Conservation (phyloP, 2,329 filamentous ascomycete species). For the Peltaster fructicola region DNA sequence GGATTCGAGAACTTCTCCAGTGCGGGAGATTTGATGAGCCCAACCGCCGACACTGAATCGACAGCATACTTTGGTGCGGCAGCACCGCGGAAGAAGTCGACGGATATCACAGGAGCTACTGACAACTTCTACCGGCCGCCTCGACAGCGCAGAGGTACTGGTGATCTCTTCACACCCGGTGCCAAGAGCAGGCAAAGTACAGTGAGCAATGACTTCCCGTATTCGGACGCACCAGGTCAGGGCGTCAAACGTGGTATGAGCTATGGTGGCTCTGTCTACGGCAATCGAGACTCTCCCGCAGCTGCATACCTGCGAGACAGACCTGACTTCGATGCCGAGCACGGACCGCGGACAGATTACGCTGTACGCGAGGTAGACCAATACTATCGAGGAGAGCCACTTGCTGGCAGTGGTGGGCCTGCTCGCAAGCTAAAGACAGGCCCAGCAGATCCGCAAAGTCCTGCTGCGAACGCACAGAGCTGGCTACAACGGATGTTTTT, state of each 20-base stretch:
- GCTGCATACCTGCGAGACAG: constrained; percentile 36
- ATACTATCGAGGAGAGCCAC: constrained; percentile 80
- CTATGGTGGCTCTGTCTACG: constrained; percentile 17
- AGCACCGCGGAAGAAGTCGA: constrained; percentile 14
- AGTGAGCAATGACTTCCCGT: constrained; percentile 23
- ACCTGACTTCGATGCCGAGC: constrained; percentile 35
- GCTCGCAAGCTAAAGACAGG: constrained; percentile 81
- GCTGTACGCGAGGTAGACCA: constrained; percentile 90
- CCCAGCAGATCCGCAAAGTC: constrained; percentile 82
- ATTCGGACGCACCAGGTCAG: constrained; percentile 24
- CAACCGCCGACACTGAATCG: constrained; percentile 1
- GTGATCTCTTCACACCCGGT: constrained; percentile 29
- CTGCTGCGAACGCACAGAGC: constrained; percentile 71
- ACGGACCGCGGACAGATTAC: constrained; percentile 53
- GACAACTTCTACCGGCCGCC: constrained; percentile 87
- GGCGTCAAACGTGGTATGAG: constrained; percentile 11
- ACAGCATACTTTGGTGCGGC: constrained; percentile 1
- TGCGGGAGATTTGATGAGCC: constrained; percentile 37
- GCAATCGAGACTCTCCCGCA: constrained; percentile 29
- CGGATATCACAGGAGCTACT: constrained; percentile 6
- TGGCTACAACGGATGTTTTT: constrained; percentile 65
- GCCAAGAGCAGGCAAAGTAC: constrained; percentile 28
- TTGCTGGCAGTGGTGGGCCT: constrained; percentile 63
- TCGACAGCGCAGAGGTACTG: constrained; percentile 47
- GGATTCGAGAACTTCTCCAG: constrained; percentile 36